Evolutionary conservation across 2,329 filamentous ascomycete genomes (phyloP), one percentile per base, ranked within the genome.

Genomic region (Fusarium subtropicale): DNA sequence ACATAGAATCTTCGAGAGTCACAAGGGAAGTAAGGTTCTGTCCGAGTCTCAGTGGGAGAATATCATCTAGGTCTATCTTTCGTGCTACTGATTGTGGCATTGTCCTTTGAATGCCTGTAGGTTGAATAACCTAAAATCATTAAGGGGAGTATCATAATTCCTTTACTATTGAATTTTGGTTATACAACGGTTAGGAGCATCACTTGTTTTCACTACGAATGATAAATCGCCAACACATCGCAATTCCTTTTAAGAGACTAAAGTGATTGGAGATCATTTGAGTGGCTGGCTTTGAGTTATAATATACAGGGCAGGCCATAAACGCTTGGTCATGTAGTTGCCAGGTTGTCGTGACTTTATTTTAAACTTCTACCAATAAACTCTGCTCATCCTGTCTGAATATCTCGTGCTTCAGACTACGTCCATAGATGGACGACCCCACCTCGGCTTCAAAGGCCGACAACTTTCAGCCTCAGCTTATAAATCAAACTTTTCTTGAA

Each of bases 321-420:
- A 39, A 22, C n/a, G 7, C 12, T 10, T 24, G 16, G 5, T 42
- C 5, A 6, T 42, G 16, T 42, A 16, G 13, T 18, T 42, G 13
- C 18, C 36, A 7, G 36, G 18, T 6, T 10, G n/a, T 44, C 16
- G 6, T n/a, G 24, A 9, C 12, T 31, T 22, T 20, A 5, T 6
- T 22, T 39, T 13, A 12, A 7, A 22, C 26, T 12, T 10, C 7
- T 30, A 20, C 13, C 8, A 20, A 46, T 20, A 36, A 38, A 20
- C 22, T 41, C 31, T 18, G 13, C 50, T 60, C 50, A 66, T 42
- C 24, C 7, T 26, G n/a, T 18, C 51, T 20, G 16, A 41, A 48
- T 31, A 55, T 66, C 39, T 66, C 48, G 61, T 66, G 50, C 50
- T 46, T 31, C 60, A 51, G 12, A 39, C 24, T 18, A 41, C 18